A percentile compares a stretch with the other conserved stretches of the same genome.
phyloP scores from a whole-genome alignment of 208 protist species.

The Strigomonas culicis region DNA sequence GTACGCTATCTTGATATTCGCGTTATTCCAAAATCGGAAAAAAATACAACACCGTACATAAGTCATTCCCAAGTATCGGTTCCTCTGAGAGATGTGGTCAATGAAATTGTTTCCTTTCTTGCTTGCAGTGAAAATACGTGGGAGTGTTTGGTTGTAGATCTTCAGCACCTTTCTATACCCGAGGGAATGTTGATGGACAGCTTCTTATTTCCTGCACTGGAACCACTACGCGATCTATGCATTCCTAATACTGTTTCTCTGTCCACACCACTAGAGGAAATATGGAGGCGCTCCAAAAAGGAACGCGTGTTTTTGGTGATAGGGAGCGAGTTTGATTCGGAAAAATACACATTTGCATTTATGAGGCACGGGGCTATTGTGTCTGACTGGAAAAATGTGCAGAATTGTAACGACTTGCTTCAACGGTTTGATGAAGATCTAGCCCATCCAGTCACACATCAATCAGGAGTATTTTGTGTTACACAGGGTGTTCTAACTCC shows the following conservation, averaged over 20 bases:
- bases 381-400: slow-evolving; percentile 1
- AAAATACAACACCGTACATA: background rate
- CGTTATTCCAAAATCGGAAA: background rate
- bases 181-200: background rate
- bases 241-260: background rate
- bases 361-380: background rate
- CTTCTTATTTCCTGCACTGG: background rate
- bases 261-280: no score
- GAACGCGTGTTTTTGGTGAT: background rate
- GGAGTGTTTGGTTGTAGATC: background rate
- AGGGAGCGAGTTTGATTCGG: background rate
- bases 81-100: background rate
- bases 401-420: background rate
- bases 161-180: background rate
- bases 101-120: background rate
- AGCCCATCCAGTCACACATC: background rate
- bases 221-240: background rate
- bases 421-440: background rate
- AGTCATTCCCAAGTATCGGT: background rate
- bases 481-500: slow-evolving; percentile 5
- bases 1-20: background rate
- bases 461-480: background rate
- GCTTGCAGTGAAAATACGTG: background rate
- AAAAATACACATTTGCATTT: background rate
- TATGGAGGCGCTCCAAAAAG: no score